Conservation (phyloP, 345 rosid genomes). For the Dovyalis caffra region DNA sequence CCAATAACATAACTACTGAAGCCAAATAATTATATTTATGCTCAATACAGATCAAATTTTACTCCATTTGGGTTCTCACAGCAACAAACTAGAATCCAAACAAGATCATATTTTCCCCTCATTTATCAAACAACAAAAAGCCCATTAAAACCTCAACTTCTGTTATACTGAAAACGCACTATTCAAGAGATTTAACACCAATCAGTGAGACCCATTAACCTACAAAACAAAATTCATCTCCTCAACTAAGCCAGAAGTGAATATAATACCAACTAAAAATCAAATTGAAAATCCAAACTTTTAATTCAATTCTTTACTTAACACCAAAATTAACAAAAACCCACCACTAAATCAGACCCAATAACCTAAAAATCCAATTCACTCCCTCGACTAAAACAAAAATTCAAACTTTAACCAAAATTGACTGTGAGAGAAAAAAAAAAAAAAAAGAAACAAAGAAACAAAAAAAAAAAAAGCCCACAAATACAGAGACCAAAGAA, state of each 20-base stretch:
- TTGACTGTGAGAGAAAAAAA: background rate
- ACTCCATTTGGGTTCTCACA: background rate
- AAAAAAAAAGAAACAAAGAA: too few relatives aligned
- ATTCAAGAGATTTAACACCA: constrained; percentile 2
- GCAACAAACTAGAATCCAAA: too few relatives aligned
- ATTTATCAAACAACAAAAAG: background rate
- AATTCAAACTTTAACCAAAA: background rate
- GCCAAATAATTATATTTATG: background rate
- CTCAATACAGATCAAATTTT: background rate
- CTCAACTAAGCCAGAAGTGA: background rate
- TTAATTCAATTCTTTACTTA: background rate
- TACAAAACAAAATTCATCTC: background rate
- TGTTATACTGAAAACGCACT: background rate
- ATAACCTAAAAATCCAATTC: background rate
- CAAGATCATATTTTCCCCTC: background rate
- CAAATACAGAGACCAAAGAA: background rate
- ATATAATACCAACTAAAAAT: background rate
- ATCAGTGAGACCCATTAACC: background rate
- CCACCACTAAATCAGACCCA: background rate
- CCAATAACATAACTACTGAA: background rate
- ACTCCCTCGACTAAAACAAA: background rate
- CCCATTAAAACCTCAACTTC: background rate
- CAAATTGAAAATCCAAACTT: background rate
- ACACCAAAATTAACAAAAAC: background rate
- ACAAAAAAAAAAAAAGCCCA: background rate